These are phyloP conservation scores for Exophiala phaeomuriformis DNA, from an alignment of 2,329 filamentous ascomycete genomes.

Conservation along the genomic window DNA sequence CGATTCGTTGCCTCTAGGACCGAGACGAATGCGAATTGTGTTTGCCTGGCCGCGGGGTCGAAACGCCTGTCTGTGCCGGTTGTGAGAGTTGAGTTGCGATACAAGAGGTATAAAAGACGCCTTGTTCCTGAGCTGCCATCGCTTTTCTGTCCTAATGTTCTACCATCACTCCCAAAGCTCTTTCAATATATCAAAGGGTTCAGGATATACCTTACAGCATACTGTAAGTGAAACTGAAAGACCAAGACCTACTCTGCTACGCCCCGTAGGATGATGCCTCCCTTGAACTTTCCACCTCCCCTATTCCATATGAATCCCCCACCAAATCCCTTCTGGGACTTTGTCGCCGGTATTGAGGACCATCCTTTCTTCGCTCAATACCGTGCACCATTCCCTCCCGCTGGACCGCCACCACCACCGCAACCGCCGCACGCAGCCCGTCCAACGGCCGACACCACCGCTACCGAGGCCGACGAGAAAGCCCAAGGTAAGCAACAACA, in stretches of 20 bases:
- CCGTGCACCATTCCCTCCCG: constrained; percentile 27
- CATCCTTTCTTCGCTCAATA: constrained; percentile 42
- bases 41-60: constrained; percentile 22
- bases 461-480: constrained; percentile 18
- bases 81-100: no score
- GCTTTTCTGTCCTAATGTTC: no score
- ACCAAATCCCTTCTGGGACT: constrained; percentile 49
- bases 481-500: constrained; percentile 22
- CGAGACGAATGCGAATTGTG: constrained; percentile 11
- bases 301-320: constrained; percentile 38
- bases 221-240: background rate
- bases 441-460: background rate
- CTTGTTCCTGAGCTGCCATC: background rate
- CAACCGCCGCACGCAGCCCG: constrained; percentile 32
- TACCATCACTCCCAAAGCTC: no score
- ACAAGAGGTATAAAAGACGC: constrained; percentile 10
- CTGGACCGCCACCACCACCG: constrained; percentile 30
- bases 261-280: constrained; percentile 38
- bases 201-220: no score
- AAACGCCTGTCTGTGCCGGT: background rate
- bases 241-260: constrained; percentile 20
- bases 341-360: constrained; percentile 44
- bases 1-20: constrained; percentile 10
- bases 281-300: constrained; percentile 30
- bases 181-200: no score